phyloP scores from a whole-genome alignment of 768 basidiomycete species.

The Suillus decipiens region DNA sequence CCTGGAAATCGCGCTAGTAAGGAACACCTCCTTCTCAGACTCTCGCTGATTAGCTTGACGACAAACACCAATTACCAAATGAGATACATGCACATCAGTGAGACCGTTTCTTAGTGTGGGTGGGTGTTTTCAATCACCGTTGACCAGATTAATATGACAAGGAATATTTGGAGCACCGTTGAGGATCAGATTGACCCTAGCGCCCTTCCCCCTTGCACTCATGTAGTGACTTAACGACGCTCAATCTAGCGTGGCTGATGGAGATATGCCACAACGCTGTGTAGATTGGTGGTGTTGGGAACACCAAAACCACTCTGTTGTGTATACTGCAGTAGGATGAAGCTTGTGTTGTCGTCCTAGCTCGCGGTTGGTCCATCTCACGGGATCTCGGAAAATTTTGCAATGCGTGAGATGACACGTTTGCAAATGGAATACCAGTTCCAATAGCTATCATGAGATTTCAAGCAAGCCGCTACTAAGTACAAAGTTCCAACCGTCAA shows the following conservation, averaged over 20 bases:
- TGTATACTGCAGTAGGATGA: background rate
- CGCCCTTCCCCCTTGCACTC: background rate
- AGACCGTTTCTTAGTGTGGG: background rate
- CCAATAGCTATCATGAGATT: no score
- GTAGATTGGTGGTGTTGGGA: background rate
- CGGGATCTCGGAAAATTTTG: background rate
- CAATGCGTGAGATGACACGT: background rate
- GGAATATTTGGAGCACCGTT: background rate
- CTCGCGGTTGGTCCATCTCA: background rate
- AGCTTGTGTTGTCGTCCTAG: background rate
- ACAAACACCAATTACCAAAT: background rate
- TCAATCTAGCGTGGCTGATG: background rate
- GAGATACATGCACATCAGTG: background rate
- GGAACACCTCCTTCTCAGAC: background rate
- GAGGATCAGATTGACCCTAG: background rate
- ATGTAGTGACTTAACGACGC: background rate
- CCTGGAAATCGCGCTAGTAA: background rate
- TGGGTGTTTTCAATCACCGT: background rate
- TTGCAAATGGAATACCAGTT: background rate
- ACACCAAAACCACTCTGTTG: background rate
- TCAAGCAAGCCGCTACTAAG: no score
- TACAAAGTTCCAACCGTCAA: no score
- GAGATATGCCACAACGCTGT: background rate
- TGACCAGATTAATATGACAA: background rate
- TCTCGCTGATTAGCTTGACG: background rate